Evolutionary conservation across 2,329 filamentous ascomycete genomes (phyloP), one percentile per base, ranked within the genome.

Genomic region (Aspergillus fischeri): DNA sequence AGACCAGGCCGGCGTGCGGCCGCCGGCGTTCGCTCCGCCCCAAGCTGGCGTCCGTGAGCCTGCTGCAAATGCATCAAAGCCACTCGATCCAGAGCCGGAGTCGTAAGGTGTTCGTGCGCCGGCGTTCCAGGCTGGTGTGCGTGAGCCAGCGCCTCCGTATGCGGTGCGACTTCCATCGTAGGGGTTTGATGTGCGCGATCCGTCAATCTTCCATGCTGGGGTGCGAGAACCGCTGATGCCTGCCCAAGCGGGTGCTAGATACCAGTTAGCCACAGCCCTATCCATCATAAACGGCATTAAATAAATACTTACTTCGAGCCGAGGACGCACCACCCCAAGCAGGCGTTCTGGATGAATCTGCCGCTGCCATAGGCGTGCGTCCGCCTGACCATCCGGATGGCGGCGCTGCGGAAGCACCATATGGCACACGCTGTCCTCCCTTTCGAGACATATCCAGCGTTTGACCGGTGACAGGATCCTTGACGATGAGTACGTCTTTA

Each of bases 401-500:
- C 75, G 80, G 65, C 67, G 78, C 71, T 66, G 76, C 68, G 65
- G 76, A 65, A 70, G 71, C 73, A 77, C 78, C 61, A 77, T 80
- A 60, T 74, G 81, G 42, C 77, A 81, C 65, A 69, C 80, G 72
- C 48, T 68, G 60, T 53, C 78, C 71, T 20, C 76, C 74, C 52
- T 62, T 64, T 44, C 76, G 78, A 62, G 84, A 84, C 56, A 90
- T 85, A 63, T 92, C 88, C 60, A 96, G 88, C n/a, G 83, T 83
- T 55, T 87, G 84, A 49, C 92, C 92, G 3, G 89, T 93, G 55
- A 88, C 76, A 60, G 83, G 80, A 61, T 99, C 93, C 73, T 93
- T 92, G 76, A 95, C 89, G 25, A 84, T 85, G n/a, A 99, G 78
- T 56, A 88, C 85, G 10, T 89, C 87, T 70, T 95, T 95, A 21